Evolutionary conservation across 169 alveolate species (phyloP).

Genomic region (Eimeria falciformis): DNA sequence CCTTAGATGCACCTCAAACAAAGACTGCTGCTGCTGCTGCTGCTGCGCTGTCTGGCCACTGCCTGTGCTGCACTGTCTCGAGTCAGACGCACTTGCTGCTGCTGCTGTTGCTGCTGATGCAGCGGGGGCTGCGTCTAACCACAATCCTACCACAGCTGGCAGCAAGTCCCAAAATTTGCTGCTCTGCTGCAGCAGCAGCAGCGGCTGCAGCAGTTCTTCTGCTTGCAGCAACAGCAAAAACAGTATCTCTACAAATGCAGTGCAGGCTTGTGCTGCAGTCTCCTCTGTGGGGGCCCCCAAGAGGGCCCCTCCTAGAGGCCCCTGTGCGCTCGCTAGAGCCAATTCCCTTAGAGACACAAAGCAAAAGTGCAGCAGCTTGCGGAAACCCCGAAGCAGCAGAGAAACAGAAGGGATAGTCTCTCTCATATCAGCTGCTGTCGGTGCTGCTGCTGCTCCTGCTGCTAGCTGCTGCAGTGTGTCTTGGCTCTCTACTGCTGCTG

Average conservation of each 20-base stretch:
- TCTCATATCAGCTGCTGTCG: not conserved
- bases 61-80: conserved; percentile 7
- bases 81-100: conserved; percentile 15
- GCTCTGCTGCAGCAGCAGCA: conserved; percentile 66
- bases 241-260: conserved; percentile 41
- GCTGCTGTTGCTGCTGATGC: conserved; percentile 11
- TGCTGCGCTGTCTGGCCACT: conserved; percentile 33
- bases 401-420: conserved; percentile 14
- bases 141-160: conserved; percentile 22
- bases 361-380: conserved; percentile 48
- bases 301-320: not conserved
- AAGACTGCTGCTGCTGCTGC: conserved; percentile 50
- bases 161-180: conserved; percentile 13
- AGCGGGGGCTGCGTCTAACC: conserved; percentile 47
- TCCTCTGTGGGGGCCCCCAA: conserved; percentile 6
- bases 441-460: conserved; percentile 33
- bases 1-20: conserved; percentile 1
- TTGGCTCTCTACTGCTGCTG: conserved; percentile 8
- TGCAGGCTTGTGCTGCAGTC: not conserved
- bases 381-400: conserved; percentile 24
- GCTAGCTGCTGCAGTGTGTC: conserved; percentile 26
- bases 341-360: conserved; percentile 9
- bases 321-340: not conserved
- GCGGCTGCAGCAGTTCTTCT: conserved; percentile 52
- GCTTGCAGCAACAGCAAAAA: conserved; percentile 58